Percentiles rank a stretch among this genome's conserved stretches.
Conservation (phyloP, 2,329 filamentous ascomycete genomes). For the Phyllosticta citrichinensis region DNA sequence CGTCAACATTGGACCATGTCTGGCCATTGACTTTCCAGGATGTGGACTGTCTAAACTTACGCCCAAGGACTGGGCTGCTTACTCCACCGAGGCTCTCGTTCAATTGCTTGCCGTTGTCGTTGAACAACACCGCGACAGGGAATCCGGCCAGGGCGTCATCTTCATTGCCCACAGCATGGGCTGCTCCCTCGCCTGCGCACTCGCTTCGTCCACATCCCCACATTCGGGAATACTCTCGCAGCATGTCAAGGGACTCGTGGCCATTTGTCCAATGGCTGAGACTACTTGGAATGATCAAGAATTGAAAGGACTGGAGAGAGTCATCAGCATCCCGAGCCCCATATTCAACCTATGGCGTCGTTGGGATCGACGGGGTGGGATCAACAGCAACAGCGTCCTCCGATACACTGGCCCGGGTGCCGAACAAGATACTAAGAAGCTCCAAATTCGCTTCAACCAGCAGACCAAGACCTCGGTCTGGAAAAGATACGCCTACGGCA, state of each 20-base stretch:
- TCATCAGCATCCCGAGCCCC: constrained; percentile 59
- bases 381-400: constrained; percentile 65
- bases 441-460: constrained; percentile 67
- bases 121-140: constrained; percentile 57
- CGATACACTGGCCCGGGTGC: constrained; percentile 64
- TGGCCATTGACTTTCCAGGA: constrained; percentile 83
- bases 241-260: constrained; percentile 65
- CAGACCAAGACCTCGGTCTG: constrained; percentile 78
- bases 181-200: constrained; percentile 61
- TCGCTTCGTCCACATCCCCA: constrained; percentile 53
- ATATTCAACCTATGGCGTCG: constrained; percentile 67
- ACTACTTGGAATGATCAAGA: constrained; percentile 35
- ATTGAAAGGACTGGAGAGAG: constrained; percentile 25
- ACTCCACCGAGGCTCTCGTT: constrained; percentile 63
- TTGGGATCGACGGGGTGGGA: constrained; percentile 71
- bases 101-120: constrained; percentile 69
- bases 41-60: constrained; percentile 73
- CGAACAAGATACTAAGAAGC: constrained; percentile 53
- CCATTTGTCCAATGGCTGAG: constrained; percentile 66
- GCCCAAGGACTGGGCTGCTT: constrained; percentile 64
- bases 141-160: constrained; percentile 59
- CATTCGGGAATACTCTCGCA: constrained; percentile 45
- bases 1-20: constrained; percentile 70
- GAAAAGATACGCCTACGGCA: constrained; percentile 68
- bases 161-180: constrained; percentile 88